Percentiles rank a stretch among this genome's conserved stretches.
Evolutionary conservation across 2,329 filamentous ascomycete genomes (phyloP).

Genomic region (Teratosphaeria zuluensis): DNA sequence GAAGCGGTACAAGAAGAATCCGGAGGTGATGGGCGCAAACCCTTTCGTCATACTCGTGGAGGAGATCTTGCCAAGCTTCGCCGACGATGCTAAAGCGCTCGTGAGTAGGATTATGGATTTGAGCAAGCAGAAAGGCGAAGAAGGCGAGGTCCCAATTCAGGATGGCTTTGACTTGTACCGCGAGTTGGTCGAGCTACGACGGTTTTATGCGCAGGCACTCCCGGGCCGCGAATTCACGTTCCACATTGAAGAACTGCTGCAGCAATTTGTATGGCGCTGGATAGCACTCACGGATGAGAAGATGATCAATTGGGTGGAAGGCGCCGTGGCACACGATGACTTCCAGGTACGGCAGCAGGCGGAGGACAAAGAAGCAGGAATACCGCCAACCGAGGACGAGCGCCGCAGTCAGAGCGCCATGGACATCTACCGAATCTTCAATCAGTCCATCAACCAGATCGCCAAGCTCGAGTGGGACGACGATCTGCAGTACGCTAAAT

Average conservation of each 20-base stretch:
- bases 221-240: slow-evolving; percentile 70
- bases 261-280: slow-evolving; percentile 95
- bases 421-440: slow-evolving; percentile 89
- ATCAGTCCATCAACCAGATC: slow-evolving; percentile 80
- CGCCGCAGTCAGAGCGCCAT: slow-evolving; percentile 88
- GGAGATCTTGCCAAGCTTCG: slow-evolving; percentile 80
- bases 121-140: slow-evolving; percentile 57
- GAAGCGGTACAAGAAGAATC: slow-evolving; percentile 82
- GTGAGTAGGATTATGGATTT: slow-evolving; percentile 70
- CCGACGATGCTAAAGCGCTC: slow-evolving; percentile 78
- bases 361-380: slow-evolving; percentile 39
- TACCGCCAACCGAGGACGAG: slow-evolving; percentile 62
- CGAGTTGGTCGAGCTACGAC: slow-evolving; percentile 74
- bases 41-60: slow-evolving; percentile 64
- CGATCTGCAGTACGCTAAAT: slow-evolving; percentile 85
- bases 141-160: slow-evolving; percentile 74
- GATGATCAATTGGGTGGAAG: slow-evolving; percentile 74
- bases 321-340: slow-evolving; percentile 80
- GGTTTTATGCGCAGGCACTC: slow-evolving; percentile 66
- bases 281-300: slow-evolving; percentile 70
- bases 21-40: slow-evolving; percentile 71
- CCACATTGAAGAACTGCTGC: slow-evolving; percentile 73
- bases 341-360: slow-evolving; percentile 66
- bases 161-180: slow-evolving; percentile 93
- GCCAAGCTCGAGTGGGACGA: slow-evolving; percentile 84